Conservation (phyloP, 345 rosid species). For the Balakata baccata region DNA sequence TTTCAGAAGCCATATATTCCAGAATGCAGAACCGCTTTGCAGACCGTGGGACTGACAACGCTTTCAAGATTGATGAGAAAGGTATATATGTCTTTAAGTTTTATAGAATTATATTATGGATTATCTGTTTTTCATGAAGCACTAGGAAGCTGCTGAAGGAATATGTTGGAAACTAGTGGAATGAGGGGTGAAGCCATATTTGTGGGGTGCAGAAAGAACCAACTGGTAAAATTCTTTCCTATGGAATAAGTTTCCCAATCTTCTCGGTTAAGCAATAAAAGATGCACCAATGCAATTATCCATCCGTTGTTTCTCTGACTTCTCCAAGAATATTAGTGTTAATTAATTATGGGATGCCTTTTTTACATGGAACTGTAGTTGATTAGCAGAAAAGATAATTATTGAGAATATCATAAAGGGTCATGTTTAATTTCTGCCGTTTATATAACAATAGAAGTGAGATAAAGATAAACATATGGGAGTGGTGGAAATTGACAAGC, state of each 20-base stretch:
- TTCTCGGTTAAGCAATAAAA: conserved; percentile 33
- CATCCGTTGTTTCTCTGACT: conserved; percentile 4
- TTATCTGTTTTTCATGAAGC: background rate
- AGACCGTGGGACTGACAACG: background rate
- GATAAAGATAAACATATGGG: background rate
- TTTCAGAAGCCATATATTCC: conserved; percentile 34
- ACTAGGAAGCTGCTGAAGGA: conserved; percentile 18
- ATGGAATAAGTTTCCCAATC: conserved; percentile 35
- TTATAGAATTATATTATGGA: conserved; percentile 1
- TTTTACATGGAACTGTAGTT: background rate
- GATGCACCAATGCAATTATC: conserved; percentile 17
- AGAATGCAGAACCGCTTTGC: background rate
- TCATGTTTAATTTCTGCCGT: conserved; percentile 5
- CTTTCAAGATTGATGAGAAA: conserved; percentile 11
- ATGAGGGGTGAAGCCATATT: conserved; percentile 10
- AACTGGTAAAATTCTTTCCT: conserved; percentile 24
- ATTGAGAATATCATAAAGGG: conserved; percentile 1
- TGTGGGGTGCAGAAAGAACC: conserved; percentile 19
- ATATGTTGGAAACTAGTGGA: conserved; percentile 18
- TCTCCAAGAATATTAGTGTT: background rate
- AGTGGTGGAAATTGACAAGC: conserved; percentile 1
- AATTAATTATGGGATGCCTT: conserved; percentile 4
- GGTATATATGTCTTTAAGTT: background rate
- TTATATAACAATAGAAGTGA: conserved; percentile 1
- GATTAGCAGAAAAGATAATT: background rate